phyloP scores from a whole-genome alignment of 805 yeast genomes.

The Nakazawaea pomicola region DNA sequence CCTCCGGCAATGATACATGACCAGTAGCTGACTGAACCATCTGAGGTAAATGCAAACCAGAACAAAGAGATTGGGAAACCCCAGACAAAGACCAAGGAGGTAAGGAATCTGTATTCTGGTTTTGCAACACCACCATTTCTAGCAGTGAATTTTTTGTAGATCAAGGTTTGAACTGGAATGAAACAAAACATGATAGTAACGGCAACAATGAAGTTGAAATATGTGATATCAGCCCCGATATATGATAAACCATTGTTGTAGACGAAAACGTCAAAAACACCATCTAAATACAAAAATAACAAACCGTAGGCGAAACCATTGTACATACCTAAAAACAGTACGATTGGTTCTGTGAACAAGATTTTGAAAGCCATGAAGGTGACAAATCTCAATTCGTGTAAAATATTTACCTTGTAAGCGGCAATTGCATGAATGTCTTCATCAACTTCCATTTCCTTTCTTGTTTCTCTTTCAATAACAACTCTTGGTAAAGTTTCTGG shows the following conservation, averaged over 20 bases:
- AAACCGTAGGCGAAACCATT: slow-evolving; percentile 32
- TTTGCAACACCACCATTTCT: slow-evolving; percentile 28
- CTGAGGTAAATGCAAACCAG: slow-evolving; percentile 31
- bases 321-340: slow-evolving; percentile 27
- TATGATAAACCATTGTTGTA: slow-evolving; percentile 25
- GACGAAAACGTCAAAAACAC: slow-evolving; percentile 30
- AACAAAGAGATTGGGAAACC: slow-evolving; percentile 30
- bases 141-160: slow-evolving; percentile 24
- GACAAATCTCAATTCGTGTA: slow-evolving; percentile 25
- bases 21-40: slow-evolving; percentile 28
- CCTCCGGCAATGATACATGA: slow-evolving; percentile 30
- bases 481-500: slow-evolving; percentile 33
- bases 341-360: slow-evolving; percentile 31
- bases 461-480: slow-evolving; percentile 26
- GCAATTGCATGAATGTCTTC: slow-evolving; percentile 16
- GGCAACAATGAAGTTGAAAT: slow-evolving; percentile 30
- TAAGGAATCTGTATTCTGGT: slow-evolving; percentile 30
- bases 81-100: slow-evolving; percentile 30
- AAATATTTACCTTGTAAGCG: slow-evolving; percentile 18
- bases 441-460: slow-evolving; percentile 15
- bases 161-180: slow-evolving; percentile 27
- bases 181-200: slow-evolving; percentile 23
- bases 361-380: slow-evolving; percentile 27
- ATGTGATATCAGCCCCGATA: slow-evolving; percentile 29
- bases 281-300: slow-evolving; percentile 29